Evolutionary conservation across 306 rosid genomes (phyloP).

Genomic region (Quercus suber): DNA sequence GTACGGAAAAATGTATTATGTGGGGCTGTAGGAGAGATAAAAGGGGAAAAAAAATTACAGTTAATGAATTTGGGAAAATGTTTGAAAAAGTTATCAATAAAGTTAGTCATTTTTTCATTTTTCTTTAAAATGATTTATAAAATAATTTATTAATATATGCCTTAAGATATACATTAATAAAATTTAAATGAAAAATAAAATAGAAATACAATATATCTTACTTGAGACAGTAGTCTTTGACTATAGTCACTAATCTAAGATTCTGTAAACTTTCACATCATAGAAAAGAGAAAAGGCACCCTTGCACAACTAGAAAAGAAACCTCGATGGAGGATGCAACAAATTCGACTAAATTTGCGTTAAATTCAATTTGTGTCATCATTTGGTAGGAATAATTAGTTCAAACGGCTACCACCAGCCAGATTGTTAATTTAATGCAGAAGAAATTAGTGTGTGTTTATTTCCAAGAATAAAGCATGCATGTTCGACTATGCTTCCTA

Average conservation of each 20-base stretch:
- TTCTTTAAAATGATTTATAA: no score
- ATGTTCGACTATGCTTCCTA: no score
- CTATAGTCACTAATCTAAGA: not conserved
- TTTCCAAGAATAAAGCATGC: no score
- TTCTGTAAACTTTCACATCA: not conserved
- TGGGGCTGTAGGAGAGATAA: no score
- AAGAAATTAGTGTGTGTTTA: not conserved
- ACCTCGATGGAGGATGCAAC: not conserved
- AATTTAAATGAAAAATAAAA: not conserved
- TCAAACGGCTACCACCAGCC: not conserved
- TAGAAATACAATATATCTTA: not conserved
- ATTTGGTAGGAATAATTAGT: not conserved
- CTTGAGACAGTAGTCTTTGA: not conserved
- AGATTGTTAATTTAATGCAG: not conserved
- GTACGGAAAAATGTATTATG: no score
- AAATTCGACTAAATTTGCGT: not conserved
- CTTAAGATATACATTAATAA: no score
- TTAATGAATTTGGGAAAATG: no score
- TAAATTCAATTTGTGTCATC: not conserved
- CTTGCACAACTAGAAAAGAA: not conserved
- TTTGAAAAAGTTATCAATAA: no score
- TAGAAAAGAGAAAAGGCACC: not conserved
- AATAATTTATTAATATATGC: no score
- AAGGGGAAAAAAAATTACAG: no score
- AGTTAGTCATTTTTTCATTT: no score